Evolutionary conservation across 345 rosid genomes (phyloP).

Genomic region (Lepidium aucheri): DNA sequence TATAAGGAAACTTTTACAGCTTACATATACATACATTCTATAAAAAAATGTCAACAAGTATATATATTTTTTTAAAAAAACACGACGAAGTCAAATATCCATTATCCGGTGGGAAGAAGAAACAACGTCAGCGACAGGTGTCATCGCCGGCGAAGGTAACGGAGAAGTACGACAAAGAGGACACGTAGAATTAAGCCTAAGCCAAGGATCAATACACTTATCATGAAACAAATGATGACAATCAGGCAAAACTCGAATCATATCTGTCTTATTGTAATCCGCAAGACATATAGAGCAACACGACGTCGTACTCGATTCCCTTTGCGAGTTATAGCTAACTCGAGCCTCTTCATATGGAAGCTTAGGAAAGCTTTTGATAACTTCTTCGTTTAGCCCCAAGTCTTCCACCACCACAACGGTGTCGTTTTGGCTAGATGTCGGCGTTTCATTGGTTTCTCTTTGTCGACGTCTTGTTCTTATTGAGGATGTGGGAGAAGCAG

Average conservation of each 20-base stretch:
- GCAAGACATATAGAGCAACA: conserved; percentile 83
- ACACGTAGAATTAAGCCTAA: conserved; percentile 57
- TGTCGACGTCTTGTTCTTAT: conserved; percentile 8
- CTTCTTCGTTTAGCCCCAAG: conserved; percentile 58
- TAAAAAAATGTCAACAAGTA: conserved; percentile 4
- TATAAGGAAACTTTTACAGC: conserved; percentile 10
- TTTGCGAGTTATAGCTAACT: conserved; percentile 23
- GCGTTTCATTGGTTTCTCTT: conserved; percentile 6
- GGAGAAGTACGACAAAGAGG: conserved; percentile 76
- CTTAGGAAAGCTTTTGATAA: conserved; percentile 62
- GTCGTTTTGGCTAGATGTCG: neutral
- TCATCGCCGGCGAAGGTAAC: conserved; percentile 49
- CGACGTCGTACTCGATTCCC: conserved; percentile 34
- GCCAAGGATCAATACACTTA: conserved; percentile 81
- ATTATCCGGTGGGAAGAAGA: conserved; percentile 30
- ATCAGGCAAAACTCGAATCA: conserved; percentile 56
- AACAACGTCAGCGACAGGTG: conserved; percentile 63
- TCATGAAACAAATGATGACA: conserved; percentile 68
- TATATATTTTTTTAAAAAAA: neutral
- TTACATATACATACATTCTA: neutral
- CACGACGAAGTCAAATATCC: conserved; percentile 3
- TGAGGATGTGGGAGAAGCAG: conserved; percentile 12
- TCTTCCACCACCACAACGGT: conserved; percentile 25
- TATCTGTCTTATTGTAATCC: conserved; percentile 58
- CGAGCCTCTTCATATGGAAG: conserved; percentile 57